Percentiles rank a stretch among this genome's conserved stretches.
Evolutionary conservation across 805 yeast species (phyloP).

Genomic region (Saccharomycopsis sp.): DNA sequence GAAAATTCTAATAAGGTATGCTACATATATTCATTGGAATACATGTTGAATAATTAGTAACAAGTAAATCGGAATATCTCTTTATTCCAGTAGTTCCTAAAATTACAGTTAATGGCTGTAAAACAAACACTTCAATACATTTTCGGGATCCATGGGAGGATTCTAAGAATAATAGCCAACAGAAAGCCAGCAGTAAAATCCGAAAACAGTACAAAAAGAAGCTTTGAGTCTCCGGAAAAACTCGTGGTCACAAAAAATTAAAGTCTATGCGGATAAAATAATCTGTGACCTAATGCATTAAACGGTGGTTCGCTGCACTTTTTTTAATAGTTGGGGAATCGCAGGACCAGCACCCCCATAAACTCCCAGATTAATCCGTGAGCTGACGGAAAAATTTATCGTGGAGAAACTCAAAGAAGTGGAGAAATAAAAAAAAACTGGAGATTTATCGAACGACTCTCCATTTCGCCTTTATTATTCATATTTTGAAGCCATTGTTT

Average conservation of each 20-base stretch:
- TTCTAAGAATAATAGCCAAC: not conserved
- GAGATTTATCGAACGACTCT: not conserved
- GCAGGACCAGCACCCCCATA: too few species aligned
- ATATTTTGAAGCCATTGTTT: not conserved
- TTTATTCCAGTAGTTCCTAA: not conserved
- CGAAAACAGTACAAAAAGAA: not conserved
- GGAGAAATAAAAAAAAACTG: not conserved
- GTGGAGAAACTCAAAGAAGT: not conserved
- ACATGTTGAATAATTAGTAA: too few species aligned
- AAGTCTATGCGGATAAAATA: not conserved
- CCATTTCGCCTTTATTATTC: not conserved
- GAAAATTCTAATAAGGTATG: too few species aligned
- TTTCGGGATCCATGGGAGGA: not conserved
- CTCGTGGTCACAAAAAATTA: not conserved
- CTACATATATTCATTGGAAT: too few species aligned
- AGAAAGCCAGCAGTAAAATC: not conserved
- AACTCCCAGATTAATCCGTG: not conserved
- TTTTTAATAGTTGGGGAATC: not conserved
- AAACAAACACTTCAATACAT: too few species aligned
- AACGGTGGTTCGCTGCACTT: not conserved
- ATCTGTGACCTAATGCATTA: not conserved
- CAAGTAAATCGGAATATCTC: not conserved
- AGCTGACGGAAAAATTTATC: not conserved
- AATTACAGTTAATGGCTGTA: not conserved
- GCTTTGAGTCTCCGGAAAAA: not conserved